Conservation (phyloP, 108 stramenopile species). For the Cyclotella cryptica region DNA sequence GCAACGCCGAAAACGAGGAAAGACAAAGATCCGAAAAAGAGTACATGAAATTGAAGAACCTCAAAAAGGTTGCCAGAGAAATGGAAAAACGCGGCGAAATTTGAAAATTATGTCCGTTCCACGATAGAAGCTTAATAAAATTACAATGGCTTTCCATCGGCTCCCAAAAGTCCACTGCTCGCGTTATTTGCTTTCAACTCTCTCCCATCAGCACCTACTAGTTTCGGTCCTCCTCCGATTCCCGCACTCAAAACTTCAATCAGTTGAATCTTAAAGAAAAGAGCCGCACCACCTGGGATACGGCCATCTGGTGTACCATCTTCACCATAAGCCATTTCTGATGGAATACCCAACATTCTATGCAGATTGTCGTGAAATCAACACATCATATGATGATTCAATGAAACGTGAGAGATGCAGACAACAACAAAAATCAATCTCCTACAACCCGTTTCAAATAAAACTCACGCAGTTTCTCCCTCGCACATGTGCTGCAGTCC, state of each 20-base stretch:
- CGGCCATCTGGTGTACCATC: conserved; percentile 84
- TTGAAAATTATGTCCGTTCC: conserved; percentile 6
- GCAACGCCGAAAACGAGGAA: conserved; percentile 28
- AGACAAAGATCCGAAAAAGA: conserved; percentile 50
- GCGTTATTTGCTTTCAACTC: conserved; percentile 47
- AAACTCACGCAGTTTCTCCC: conserved; percentile 76
- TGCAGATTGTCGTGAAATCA: background rate
- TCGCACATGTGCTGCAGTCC: conserved; percentile 83
- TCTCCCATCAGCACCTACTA: conserved; percentile 81
- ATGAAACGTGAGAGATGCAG: too few relatives aligned
- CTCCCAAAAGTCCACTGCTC: conserved; percentile 64
- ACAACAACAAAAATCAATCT: too few relatives aligned
- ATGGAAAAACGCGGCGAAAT: conserved; percentile 67
- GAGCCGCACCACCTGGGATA: conserved; percentile 83
- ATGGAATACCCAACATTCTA: conserved; percentile 83
- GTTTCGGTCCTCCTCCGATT: conserved; percentile 66
- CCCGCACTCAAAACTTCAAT: conserved; percentile 82
- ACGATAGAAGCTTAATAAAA: background rate
- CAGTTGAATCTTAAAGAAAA: conserved; percentile 88
- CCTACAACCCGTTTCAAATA: background rate
- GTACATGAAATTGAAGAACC: conserved; percentile 59
- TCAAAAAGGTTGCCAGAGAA: conserved; percentile 58
- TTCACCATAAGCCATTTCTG: conserved; percentile 79
- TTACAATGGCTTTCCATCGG: conserved; percentile 74
- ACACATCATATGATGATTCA: too few relatives aligned